Evolutionary conservation across 2,329 filamentous ascomycete species (phyloP).

Genomic region (Penicillium capsulatum): DNA sequence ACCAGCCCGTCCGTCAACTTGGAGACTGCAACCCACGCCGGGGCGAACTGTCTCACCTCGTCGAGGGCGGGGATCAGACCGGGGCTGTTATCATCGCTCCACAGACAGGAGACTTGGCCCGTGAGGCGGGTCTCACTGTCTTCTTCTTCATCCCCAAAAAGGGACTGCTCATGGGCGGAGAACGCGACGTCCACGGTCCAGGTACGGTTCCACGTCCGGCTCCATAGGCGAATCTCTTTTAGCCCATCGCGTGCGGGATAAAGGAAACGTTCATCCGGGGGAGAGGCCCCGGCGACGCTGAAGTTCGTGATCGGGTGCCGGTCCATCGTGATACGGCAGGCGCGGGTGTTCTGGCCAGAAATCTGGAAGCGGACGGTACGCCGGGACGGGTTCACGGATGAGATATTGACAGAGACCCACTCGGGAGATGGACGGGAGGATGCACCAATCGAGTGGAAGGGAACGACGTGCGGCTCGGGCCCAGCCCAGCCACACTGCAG

Average conservation of each 20-base stretch:
- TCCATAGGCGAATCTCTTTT: slow-evolving; percentile 72
- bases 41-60: slow-evolving; percentile 71
- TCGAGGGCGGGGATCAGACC: slow-evolving; percentile 77
- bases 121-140: slow-evolving; percentile 45
- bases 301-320: slow-evolving; percentile 60
- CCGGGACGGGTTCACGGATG: slow-evolving; percentile 35
- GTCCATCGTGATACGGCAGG: slow-evolving; percentile 70
- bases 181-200: slow-evolving; percentile 73
- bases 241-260: slow-evolving; percentile 60
- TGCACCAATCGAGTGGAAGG: slow-evolving; percentile 28
- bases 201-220: slow-evolving; percentile 68
- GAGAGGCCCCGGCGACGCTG: slow-evolving; percentile 58
- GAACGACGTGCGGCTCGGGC: slow-evolving; percentile 60
- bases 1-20: slow-evolving; percentile 76
- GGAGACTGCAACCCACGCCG: slow-evolving; percentile 71
- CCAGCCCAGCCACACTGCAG: slow-evolving; percentile 68
- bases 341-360: slow-evolving; percentile 68
- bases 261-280: slow-evolving; percentile 62
- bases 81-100: slow-evolving; percentile 75
- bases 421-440: slow-evolving; percentile 43
- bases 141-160: slow-evolving; percentile 9
- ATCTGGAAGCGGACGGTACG: slow-evolving; percentile 60
- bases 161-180: slow-evolving; percentile 36
- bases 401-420: slow-evolving; percentile 66
- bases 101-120: slow-evolving; percentile 71